Evolutionary conservation across 2,329 filamentous ascomycete species (phyloP), one percentile per base, ranked within the genome.

Genomic region (Pseudogymnoascus sp.): DNA sequence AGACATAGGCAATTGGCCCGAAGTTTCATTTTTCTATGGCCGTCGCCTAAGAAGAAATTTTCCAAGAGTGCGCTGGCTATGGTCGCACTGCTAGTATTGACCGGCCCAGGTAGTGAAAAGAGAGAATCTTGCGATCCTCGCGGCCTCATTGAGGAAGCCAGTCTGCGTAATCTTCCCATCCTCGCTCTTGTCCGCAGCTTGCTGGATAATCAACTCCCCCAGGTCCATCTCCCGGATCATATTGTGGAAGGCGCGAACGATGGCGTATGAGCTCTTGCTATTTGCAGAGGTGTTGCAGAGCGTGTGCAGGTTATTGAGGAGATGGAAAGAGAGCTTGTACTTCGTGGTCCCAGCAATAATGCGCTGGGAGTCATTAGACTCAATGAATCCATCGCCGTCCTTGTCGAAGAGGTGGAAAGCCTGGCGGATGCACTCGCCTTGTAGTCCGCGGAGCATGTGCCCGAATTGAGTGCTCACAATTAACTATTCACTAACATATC

Each of bases 181-280:
- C 9, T 78, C 69, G 74, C 90, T 95, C 79, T 92, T 92, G 69
- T 81, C 79, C 66, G 91, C 90, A 38, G 94, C 94, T 71, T 91
- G 91, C 68, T 91, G 87, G 67, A 99, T 84, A 72, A 99, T 92
- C 68, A 96, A 80, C 79, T 99, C 94, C 59, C 97, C 91, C 71
- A 97, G 83, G 71, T 99, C 94, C 91, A 99, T 97, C 77, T 97
- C 92, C 71, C 90, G 88, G 70, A 99, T 93, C 76, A 99, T 88
- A 74, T 99, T 99, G 79, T 96, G 92, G 80, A 99, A 99, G 38
- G 94, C 94, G 68, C 94, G 87, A 33, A 99, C 94, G 73, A 96
- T 97, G 74, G 94, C 92, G 73, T 99, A 99, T 5, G 92, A 97
- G 69, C 99, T 94, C 78, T 95, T 96, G 80, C 86, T 94, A 65